Base-by-base conservation (phyloP, 2,329 filamentous ascomycete species). In the Phoma herbarum region DNA sequence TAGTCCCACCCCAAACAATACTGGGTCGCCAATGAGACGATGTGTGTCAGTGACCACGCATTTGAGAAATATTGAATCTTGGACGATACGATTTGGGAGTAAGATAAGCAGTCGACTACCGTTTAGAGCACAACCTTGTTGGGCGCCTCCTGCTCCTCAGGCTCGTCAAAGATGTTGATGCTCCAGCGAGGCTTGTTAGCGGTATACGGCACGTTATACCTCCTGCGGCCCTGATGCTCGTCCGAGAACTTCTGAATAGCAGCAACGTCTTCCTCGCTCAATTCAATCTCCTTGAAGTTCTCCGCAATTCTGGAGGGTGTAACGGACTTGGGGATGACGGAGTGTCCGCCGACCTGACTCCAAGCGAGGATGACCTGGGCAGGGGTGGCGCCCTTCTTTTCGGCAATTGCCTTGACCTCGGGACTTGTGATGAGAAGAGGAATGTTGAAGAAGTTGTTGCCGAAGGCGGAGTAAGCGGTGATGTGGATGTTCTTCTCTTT, bases 321-420 rank as follows among this genome's bases (percentile, higher is more conserved):
- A 5, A 72, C 68, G 8, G 67, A 70, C 58, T 72, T 72, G 39
- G 70, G 70, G n/a, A 72, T 71, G 37, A 72, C 69, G 16, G 66
- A 69, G 60, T 69, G 65, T 16, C 68, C 69, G 18, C 68, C 66
- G 84, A 96, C 92, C n/a, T 91, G 96, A 44, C 91, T 87, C 93
- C 93, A 97, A 70, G 92, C 85, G 67, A 97, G 84, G 60, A 96
- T 84, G 37, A 96, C 84, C 83, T 96, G 92, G 8, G 90, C 89
- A 8, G 91, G 85, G 10, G 88, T 86, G 25, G 89, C 84, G 4
- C 86, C 83, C 18, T 86, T 84, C 68, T 85, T 83, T 68, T 85
- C 81, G 23, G 90, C 90, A 65, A 57, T 90, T 87, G 69, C 86
- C 84, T 77, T 90, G 78, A 92, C 85, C 74, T 87, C 88, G 75